Evolutionary conservation across 805 yeast genomes (phyloP).

Genomic region (Tanozyma kutaoensis): DNA sequence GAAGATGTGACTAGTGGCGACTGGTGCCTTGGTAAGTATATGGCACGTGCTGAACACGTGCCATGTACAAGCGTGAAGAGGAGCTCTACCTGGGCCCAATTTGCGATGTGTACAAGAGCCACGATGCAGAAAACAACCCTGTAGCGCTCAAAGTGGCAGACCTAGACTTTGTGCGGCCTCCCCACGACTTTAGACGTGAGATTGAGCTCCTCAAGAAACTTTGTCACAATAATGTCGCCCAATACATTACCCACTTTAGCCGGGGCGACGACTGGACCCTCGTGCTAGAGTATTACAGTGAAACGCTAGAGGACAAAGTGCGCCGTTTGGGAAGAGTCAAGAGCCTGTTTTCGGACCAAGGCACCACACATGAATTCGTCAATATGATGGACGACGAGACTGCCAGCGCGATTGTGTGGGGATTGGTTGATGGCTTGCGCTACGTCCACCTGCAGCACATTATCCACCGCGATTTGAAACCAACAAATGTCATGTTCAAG

Average conservation of each 20-base stretch:
- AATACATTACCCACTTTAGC: constrained; percentile 9
- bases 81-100: too few species aligned
- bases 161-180: constrained; percentile 18
- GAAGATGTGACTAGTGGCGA: too few species aligned
- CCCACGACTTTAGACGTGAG: constrained; percentile 22
- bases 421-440: constrained; percentile 11
- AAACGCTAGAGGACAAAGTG: too few species aligned
- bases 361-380: too few species aligned
- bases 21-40: too few species aligned
- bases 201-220: constrained; percentile 12
- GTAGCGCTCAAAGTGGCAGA: constrained; percentile 26
- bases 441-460: constrained; percentile 19
- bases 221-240: constrained; percentile 4
- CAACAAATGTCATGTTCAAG: constrained; percentile 18
- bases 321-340: too few species aligned
- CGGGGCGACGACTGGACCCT: constrained; percentile 18
- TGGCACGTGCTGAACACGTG: too few species aligned
- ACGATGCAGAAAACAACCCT: too few species aligned
- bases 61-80: too few species aligned
- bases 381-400: constrained; percentile 6
- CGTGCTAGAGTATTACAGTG: constrained; percentile 20
- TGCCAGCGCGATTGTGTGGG: constrained; percentile 5
- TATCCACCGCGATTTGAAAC: constrained; percentile 30
- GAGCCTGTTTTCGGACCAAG: too few species aligned
- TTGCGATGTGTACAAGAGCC: too few species aligned